Conservation (phyloP, 2,329 filamentous ascomycete genomes). For the Phialemoniopsis sp. region DNA sequence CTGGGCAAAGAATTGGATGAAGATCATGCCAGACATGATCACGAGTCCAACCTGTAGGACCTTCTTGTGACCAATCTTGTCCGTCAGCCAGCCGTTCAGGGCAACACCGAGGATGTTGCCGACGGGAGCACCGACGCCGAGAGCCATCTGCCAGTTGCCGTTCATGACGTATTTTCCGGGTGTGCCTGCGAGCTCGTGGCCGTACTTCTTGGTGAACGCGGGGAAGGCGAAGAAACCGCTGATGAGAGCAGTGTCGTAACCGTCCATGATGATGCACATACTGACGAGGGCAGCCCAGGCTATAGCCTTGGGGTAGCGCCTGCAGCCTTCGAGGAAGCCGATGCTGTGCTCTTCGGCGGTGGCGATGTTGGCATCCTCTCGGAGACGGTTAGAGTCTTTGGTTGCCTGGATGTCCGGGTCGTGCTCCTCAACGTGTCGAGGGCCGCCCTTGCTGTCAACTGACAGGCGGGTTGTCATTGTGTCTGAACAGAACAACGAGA, state of each 20-base stretch:
- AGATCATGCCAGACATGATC: constrained; percentile 35
- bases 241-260: constrained; percentile 77
- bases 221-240: constrained; percentile 66
- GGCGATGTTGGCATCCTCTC: constrained; percentile 34
- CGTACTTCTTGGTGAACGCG: constrained; percentile 56
- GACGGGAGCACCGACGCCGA: constrained; percentile 28
- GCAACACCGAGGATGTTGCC: constrained; percentile 45
- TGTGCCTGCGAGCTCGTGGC: constrained; percentile 37
- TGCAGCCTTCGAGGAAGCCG: constrained; percentile 72
- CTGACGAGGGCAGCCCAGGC: constrained; percentile 80
- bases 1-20: constrained; percentile 55
- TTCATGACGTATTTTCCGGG: constrained; percentile 39
- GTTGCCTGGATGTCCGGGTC: too few species aligned
- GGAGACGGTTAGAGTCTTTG: too few species aligned
- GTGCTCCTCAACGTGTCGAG: too few species aligned
- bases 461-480: too few species aligned
- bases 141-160: constrained; percentile 41
- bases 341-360: constrained; percentile 63
- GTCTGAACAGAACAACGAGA: too few species aligned
- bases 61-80: constrained; percentile 39
- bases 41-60: constrained; percentile 37
- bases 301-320: constrained; percentile 82
- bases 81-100: constrained; percentile 41
- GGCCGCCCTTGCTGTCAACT: too few species aligned
- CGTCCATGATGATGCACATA: constrained; percentile 91